phyloP scores from a whole-genome alignment of 371 early-diverging fungal genomes.

The Mucor racemosus region DNA sequence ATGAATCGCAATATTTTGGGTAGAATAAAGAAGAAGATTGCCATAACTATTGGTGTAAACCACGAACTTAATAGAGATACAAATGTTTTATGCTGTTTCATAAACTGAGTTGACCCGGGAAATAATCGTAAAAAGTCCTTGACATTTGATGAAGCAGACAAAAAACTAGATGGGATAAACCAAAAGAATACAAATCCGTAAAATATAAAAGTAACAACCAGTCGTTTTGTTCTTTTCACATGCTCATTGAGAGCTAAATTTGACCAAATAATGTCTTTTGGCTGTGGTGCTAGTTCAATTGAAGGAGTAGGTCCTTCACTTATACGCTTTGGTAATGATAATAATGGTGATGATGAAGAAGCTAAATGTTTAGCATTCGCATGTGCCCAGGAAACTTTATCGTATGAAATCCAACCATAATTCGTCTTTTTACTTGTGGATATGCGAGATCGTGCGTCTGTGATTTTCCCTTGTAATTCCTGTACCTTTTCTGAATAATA shows the following conservation, averaged over 20 bases:
- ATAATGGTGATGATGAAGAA: conserved; percentile 20
- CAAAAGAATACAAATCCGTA: conserved; percentile 68
- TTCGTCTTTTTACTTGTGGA: conserved; percentile 61
- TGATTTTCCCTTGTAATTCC: conserved; percentile 66
- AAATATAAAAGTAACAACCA: conserved; percentile 61
- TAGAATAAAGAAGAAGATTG: conserved; percentile 69
- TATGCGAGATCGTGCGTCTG: conserved; percentile 52
- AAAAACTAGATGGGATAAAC: conserved; percentile 67
- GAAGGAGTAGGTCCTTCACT: conserved; percentile 8
- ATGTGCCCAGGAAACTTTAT: conserved; percentile 67
- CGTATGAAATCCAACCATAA: conserved; percentile 79
- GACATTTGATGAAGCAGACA: conserved; percentile 67
- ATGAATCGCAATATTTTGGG: conserved; percentile 72
- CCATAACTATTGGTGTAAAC: conserved; percentile 74
- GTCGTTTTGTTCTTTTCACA: conserved; percentile 59
- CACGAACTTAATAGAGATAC: conserved; percentile 68
- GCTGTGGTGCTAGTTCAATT: conserved; percentile 68
- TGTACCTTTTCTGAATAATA: conserved; percentile 70
- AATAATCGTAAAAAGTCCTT: conserved; percentile 57
- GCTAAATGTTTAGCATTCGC: conserved; percentile 50
- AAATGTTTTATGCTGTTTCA: conserved; percentile 52
- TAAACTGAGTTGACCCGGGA: conserved; percentile 56
- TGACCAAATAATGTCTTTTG: conserved; percentile 83
- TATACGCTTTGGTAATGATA: conserved; percentile 13
- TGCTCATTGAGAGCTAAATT: conserved; percentile 68